Percentiles rank a stretch among this genome's conserved stretches.
Conservation (phyloP, 208 protist species). For the Trypanosoma rangeli region DNA sequence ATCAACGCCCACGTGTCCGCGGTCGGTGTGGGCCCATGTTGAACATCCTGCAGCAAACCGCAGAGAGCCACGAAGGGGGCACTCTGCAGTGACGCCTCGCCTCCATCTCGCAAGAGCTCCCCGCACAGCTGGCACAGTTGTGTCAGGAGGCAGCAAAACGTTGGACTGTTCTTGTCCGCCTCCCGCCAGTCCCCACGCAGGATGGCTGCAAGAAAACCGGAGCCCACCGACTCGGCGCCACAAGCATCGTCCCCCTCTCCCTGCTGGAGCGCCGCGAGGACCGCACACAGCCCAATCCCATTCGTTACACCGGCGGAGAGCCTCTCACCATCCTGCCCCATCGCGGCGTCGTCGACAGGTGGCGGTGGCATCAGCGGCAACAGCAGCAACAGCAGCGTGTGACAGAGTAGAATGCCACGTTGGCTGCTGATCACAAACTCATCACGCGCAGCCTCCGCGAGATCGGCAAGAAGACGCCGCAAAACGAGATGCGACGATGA, state of each 20-base stretch:
- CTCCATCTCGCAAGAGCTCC: not conserved
- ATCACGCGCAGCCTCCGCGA: not conserved
- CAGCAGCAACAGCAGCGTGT: not conserved
- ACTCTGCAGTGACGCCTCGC: not conserved
- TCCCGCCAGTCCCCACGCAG: not conserved
- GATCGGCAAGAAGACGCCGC: constrained; percentile 1
- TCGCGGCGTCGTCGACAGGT: not conserved
- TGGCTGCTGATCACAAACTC: not conserved
- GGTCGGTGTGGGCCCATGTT: not conserved
- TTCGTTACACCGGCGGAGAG: not conserved
- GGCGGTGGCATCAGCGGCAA: not conserved
- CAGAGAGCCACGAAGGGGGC: not conserved
- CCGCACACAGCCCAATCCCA: not conserved
- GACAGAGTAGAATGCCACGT: not conserved
- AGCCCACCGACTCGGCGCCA: not conserved
- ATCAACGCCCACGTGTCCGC: not conserved
- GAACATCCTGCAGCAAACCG: not conserved
- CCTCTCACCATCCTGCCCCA: not conserved
- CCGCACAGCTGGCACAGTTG: not conserved
- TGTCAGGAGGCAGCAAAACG: not conserved
- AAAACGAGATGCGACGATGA: not conserved
- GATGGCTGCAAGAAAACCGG: not conserved
- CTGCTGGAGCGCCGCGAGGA: not conserved
- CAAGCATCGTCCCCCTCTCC: not conserved
- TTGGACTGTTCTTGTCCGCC: not conserved